Evolutionary conservation across 331 rosid genomes (phyloP), one percentile per base, ranked within the genome.

Genomic region (Rhamnella rubrinervis): DNA sequence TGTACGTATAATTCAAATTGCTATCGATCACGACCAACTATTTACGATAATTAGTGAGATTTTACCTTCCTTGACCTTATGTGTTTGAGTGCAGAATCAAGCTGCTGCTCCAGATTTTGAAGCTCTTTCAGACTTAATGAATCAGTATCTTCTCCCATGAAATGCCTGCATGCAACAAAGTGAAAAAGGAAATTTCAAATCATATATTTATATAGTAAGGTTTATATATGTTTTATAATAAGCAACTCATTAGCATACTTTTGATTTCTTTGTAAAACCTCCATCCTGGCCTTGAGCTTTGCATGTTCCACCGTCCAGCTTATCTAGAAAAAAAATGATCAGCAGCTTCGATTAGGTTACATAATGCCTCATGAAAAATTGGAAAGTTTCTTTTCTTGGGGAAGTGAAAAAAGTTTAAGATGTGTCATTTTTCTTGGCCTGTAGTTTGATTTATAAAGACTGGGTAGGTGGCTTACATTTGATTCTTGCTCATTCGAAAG

Each of bases 31-130:
- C 0, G n/a, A 16, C 17, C 21, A 18, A n/a, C 1, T 16, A 39
- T 6, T 50, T 25, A 51, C 25, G 19, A 52, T 35, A 21, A 41
- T 60, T 51, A 15, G 6, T 25, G 9, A 12, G 40, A 12, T 53
- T 20, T 65, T 75, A 91, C 98, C 97, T 86, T 91, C 67, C 83
- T 81, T 49, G 91, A 59, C 79, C 98, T 85, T 38, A 89, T 71
- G 78, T 84, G 96, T 69, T 86, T 93, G 31, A 93, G 91, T 55
- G 96, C 82, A 14, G 92, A 85, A 67, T 85, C 95, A 83, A 93
- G 87, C 73, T 93, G 98, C 38, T 87, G 95, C 73, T 93, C 98
- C 82, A 91, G 80, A 78, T 68, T 85, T 61, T 93, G 97, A 68
- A 93, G 92, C 71, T 87, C 92, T 82, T 80, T 87, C 11, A 89